These are phyloP conservation scores for Phtheirospermum japonicum DNA, from an alignment of 257 asterid species.

Conservation along the genomic window DNA sequence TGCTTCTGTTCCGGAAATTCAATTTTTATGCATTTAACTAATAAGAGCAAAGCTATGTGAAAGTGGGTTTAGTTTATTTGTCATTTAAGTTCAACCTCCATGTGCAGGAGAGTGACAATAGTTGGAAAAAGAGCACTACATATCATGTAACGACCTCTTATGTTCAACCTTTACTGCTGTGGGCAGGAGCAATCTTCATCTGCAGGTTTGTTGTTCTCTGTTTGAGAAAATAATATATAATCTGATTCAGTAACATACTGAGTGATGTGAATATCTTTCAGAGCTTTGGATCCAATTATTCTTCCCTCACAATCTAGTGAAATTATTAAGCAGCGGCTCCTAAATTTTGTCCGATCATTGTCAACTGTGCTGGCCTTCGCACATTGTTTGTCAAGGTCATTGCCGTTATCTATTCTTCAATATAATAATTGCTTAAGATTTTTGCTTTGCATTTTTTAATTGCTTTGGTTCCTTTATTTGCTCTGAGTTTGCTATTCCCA, in stretches of 20 bases:
- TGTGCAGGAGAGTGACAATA: conserved; percentile 61
- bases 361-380: conserved; percentile 90
- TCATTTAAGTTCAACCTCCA: background rate
- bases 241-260: conserved; percentile 21
- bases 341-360: conserved; percentile 79
- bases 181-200: conserved; percentile 79
- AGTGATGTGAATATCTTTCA: conserved; percentile 40
- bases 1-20: conserved; percentile 20
- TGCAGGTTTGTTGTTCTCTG: conserved; percentile 65
- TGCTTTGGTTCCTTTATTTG: conserved; percentile 18
- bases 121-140: conserved; percentile 67
- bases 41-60: conserved; percentile 4
- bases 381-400: conserved; percentile 77
- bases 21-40: conserved; percentile 13
- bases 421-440: background rate
- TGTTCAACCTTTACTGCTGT: conserved; percentile 73
- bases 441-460: conserved; percentile 13
- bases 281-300: conserved; percentile 74
- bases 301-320: conserved; percentile 79
- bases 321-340: conserved; percentile 68
- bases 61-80: background rate
- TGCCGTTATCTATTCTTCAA: conserved; percentile 18
- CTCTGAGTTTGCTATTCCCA: conserved; percentile 12
- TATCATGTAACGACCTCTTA: conserved; percentile 64
- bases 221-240: conserved; percentile 16